Percentiles rank a stretch among this genome's conserved stretches.
Conservation (phyloP, 2,329 filamentous ascomycete genomes). For the Pseudogymnoascus sp. region DNA sequence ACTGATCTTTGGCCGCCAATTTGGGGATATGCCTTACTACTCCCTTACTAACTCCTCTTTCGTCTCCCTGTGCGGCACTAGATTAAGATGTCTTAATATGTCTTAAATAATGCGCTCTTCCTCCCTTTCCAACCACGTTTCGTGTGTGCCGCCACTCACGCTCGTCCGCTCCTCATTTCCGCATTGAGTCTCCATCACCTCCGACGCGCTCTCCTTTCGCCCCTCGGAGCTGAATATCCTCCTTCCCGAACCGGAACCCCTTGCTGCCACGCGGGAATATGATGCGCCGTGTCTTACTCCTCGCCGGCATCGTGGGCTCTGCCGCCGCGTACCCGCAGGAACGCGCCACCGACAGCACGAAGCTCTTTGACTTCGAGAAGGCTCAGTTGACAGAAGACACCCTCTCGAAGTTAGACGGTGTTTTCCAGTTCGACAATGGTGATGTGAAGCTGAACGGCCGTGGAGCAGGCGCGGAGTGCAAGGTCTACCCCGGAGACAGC, state of each 20-base stretch:
- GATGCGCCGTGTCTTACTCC: conserved; percentile 8
- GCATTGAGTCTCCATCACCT: background rate
- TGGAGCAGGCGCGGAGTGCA: conserved; percentile 13
- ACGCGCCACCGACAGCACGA: background rate
- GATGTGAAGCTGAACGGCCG: background rate
- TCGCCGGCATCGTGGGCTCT: conserved; percentile 2
- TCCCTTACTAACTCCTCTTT: conserved; percentile 7
- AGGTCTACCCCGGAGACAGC: conserved; percentile 18
- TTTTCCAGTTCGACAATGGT: conserved; percentile 11
- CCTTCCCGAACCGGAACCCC: background rate
- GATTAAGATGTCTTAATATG: conserved; percentile 5
- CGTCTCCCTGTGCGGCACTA: background rate
- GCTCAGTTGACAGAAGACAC: background rate
- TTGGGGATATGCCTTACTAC: conserved; percentile 1
- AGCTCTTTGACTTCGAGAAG: conserved; percentile 9
- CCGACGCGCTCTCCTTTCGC: background rate
- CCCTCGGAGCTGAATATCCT: conserved; percentile 4
- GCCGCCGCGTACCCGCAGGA: background rate
- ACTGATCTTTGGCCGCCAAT: background rate
- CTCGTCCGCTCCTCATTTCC: background rate
- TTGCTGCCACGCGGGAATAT: conserved; percentile 2
- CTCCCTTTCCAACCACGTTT: conserved; percentile 1
- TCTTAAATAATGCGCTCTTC: background rate
- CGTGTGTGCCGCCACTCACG: background rate
- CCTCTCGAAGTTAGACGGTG: conserved; percentile 3